Base-by-base conservation (phyloP, 768 basidiomycete species). In the Kwoniella bestiolae region DNA sequence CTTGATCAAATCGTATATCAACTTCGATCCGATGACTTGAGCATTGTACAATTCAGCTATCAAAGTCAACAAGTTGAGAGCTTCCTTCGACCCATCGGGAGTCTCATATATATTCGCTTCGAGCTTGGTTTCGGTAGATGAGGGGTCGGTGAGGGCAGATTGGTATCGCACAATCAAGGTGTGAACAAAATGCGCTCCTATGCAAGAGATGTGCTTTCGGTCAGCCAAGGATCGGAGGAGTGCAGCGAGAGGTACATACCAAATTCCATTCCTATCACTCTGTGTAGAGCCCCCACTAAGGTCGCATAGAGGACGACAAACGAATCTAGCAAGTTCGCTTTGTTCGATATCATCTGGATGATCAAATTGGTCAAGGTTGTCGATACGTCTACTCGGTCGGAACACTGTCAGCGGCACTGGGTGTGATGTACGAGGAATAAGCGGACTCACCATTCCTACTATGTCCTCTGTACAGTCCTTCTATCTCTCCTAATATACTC, bases 1-100 rank as follows among this genome's bases (percentile, higher is more conserved):
- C 7, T 90, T 88, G 69, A 98, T 89, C 52, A 97, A 79, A 76
- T 97, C 96, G 81, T 93, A 98, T 51, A 97, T 83, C n/a, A 98
- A 84, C 11, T 89, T 82, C 62, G 88, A 92, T 2, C 91, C 91
- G 58, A 98, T 86, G 25, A 97, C 91, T 82, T 93, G 91, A 77
- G 97, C 94, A 78, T 97, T 97, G 83, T 97, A 98, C 21, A 99
- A 83, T 77, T 97, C 94, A 2, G 92, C 91, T 23, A 97, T 82
- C 25, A 98, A 85, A 1, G 91, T 87, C 45, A 95, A 85, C 34
- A 99, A 82, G 78, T 99, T 98, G 9, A 90, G 88, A 69, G 88
- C 88, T 76, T 95, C 92, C 82, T 98, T 99, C 31, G 92, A 91
- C 5, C 83, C 79, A 81, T 83, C 74, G 23, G 74, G 70, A 41